phyloP scores from a whole-genome alignment of 805 yeast species.

The Myxozyma mucilagina region DNA sequence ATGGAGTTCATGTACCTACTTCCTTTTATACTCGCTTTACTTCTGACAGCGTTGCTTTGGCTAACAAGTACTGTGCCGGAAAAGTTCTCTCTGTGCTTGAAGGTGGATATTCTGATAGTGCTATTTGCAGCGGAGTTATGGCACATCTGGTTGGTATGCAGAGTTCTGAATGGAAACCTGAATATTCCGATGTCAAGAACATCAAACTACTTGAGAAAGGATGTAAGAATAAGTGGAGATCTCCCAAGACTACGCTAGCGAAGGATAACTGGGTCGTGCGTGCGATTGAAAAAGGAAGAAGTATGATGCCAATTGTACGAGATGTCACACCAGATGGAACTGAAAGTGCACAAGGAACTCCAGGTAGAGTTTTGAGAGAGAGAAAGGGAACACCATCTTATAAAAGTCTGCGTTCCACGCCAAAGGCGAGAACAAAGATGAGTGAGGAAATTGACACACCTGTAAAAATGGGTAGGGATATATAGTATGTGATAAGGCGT shows the following conservation, averaged over 20 bases:
- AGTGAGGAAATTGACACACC: neutral
- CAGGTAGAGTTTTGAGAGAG: slow-evolving; percentile 12
- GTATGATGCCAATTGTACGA: slow-evolving; percentile 34
- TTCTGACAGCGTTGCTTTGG: slow-evolving; percentile 66
- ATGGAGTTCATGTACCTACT: slow-evolving; percentile 78
- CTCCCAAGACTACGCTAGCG: slow-evolving; percentile 16
- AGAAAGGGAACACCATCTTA: slow-evolving; percentile 12
- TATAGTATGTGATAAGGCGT: too few relatives aligned
- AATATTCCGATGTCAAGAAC: slow-evolving; percentile 5
- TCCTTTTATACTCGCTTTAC: slow-evolving; percentile 73
- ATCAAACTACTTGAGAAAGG: slow-evolving; percentile 24
- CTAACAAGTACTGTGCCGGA: slow-evolving; percentile 62
- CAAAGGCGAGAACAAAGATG: neutral
- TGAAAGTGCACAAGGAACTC: slow-evolving; percentile 1
- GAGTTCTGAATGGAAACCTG: slow-evolving; percentile 15
- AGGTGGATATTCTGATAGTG: slow-evolving; percentile 86
- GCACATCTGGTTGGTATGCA: slow-evolving; percentile 76
- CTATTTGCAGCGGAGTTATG: slow-evolving; percentile 74
- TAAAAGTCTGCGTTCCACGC: slow-evolving; percentile 3
- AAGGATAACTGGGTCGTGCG: slow-evolving; percentile 25
- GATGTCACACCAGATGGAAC: neutral
- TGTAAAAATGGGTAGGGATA: neutral
- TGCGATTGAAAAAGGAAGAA: slow-evolving; percentile 40
- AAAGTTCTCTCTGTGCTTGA: slow-evolving; percentile 69
- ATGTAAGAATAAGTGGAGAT: slow-evolving; percentile 18